Evolutionary conservation across 2,329 filamentous ascomycete genomes (phyloP), one percentile per base, ranked within the genome.

Genomic region (Xylaria sp.): DNA sequence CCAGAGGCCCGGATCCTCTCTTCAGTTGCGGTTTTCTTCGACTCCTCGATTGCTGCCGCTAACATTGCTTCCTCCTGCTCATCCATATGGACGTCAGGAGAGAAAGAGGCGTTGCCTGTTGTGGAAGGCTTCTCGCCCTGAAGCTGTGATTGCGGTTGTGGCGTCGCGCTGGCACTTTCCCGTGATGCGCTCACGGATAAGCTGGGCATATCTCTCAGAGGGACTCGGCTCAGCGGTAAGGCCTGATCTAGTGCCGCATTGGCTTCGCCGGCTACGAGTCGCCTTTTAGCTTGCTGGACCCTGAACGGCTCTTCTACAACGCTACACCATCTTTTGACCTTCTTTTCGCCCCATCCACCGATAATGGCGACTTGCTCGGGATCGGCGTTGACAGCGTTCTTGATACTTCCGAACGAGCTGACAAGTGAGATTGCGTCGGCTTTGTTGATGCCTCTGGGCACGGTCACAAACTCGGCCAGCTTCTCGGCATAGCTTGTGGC

Each of bases 281-380:
- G 77, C 64, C 81, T 76, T 77, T 83, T 92, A n/a, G 92, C 88
- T 76, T 91, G 92, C 75, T 90, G 89, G 5, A 91, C 89, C 67
- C 93, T 84, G 75, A 98, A 98, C 0, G 94, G 93, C 80, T 97
- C 94, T 69, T 93, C 88, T 1, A 98, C 92, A 10, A 92, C 91
- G 66, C 85, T 87, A 74, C 88, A 91, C 95, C 95, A 98, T 67
- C 90, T 88, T 80, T 92, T 91, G 25, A 98, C 94, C 81, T 99
- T 99, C 83, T 93, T 94, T 81, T 97, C 93, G 41, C 96, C 96
- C 94, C 94, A 99, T 0, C 96, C 96, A 37, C 91, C 88, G n/a
- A 99, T 89, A 71, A 93, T 84, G 15, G 90, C 89, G 44, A 99
- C 87, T 80, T 97, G 92, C 78, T 98, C 96, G 0, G 93, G 89